Evolutionary conservation across 2,329 filamentous ascomycete species (phyloP).

Genomic region (Mollisia scopiformis): DNA sequence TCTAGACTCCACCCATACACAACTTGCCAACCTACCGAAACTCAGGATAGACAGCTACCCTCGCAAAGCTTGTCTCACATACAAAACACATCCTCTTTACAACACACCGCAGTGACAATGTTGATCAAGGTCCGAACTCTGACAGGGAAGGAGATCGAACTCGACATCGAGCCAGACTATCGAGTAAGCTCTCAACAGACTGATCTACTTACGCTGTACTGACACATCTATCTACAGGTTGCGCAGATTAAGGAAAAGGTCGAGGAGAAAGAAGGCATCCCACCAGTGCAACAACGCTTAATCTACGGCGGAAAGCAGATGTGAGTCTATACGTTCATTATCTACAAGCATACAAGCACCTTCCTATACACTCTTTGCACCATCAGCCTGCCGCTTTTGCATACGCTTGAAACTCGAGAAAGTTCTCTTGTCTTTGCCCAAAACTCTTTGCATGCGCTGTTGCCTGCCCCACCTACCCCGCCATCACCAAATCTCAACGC

Average conservation of each 20-base stretch:
- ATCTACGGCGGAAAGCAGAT: slow-evolving; percentile 99
- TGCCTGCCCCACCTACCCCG: slow-evolving; percentile 12
- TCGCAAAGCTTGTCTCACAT: neutral
- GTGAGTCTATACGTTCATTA: slow-evolving; percentile 51
- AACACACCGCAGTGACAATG: neutral
- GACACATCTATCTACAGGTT: slow-evolving; percentile 57
- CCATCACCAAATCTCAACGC: slow-evolving; percentile 8
- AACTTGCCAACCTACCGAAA: neutral
- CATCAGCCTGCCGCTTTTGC: neutral
- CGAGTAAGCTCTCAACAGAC: slow-evolving; percentile 60
- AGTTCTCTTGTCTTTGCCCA: neutral
- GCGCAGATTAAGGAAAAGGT: slow-evolving; percentile 98
- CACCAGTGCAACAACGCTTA: slow-evolving; percentile 91
- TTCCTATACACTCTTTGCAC: neutral
- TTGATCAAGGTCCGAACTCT: slow-evolving; percentile 86
- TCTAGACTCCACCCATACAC: neutral
- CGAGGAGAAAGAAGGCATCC: slow-evolving; percentile 98
- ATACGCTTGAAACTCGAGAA: neutral
- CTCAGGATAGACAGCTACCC: neutral
- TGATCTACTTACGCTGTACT: neutral
- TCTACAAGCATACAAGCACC: slow-evolving; percentile 1
- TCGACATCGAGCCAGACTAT: slow-evolving; percentile 93
- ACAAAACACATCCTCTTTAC: neutral
- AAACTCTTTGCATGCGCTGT: neutral
- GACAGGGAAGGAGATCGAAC: slow-evolving; percentile 98